Base-by-base conservation (phyloP, 164 flowering plant species). In the Piper betle region DNA sequence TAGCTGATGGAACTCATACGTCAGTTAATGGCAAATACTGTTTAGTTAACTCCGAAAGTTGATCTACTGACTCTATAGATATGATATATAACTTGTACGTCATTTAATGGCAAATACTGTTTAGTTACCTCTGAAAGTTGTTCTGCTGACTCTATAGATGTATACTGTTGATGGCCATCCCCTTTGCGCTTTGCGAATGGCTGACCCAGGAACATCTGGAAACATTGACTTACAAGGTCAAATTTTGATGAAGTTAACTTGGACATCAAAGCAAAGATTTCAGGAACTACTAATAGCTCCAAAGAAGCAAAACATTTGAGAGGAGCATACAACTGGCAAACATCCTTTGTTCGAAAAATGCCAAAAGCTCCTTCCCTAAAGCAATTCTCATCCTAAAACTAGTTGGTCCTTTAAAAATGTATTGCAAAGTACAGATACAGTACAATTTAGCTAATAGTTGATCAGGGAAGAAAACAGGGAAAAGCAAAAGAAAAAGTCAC, bases 161-260 rank as follows among this genome's bases (percentile, higher is more conserved):
- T 79, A 90, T 20, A 74, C 67, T 0, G 18, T 46, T 59, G 73
- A 73, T 19, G 96, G 84, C 86, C 84, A 59, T 38, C 83, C 85
- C 66, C 96, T 81, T 67, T 39, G 69, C 61, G 92, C 85, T 69
- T 93, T 93, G 59, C 97, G 88, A 37, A 56, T 54, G 20, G 99
- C 89, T 38, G 99, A 93, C 66, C 75, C 83, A 6, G 92, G 88
- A 67, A 82, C 82, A 85, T 93, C 99, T 93, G 80, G 62, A 70
- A 42, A 55, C 17, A 66, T 59, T 8, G 6, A 64, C 18, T 9
- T n/a, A 6, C 25, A 53, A 53, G 20, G 1, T 15, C n/a, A 20
- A 16, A 2, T n/a, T 20, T 7, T 16, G 56, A 53, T 8, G 10
- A 53, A n/a, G 7, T 53, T 55, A 33, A 13, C 12, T 20, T 18